Base-by-base conservation (phyloP, 2,329 filamentous ascomycete species). In the Akanthomyces dipterigenus region DNA sequence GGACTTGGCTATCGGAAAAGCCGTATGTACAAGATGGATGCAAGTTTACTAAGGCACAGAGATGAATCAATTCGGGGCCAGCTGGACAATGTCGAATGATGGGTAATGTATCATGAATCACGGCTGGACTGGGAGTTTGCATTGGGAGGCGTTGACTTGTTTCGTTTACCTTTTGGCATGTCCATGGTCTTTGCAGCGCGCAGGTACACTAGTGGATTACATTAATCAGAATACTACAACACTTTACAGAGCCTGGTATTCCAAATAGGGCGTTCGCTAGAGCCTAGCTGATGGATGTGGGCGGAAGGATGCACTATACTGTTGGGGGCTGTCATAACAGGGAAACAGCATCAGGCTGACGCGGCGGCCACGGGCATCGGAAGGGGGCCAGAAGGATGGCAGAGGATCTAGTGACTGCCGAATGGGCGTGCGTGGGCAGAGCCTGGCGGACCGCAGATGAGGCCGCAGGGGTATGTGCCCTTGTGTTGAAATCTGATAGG, bases 301-400 rank as follows among this genome's bases (percentile, higher is more conserved):
- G 55, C 31, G 43, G 45, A 57, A 49, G 55, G 55, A 57, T 57
- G 43, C 43, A 36, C 28, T 48, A 36, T 48, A n/a, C 54, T 49
- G n/a, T 57, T 57, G 43, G 43, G 55, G 55, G 55, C 55, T 45
- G 26, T n/a, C 20, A 26, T 20, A 5, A 14, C 16, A 22, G 24
- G 12, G 31, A 57, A 49, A 48, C 22, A n/a, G 55, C 11, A 49
- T 31, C 20, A 48, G 43, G 55, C 43, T 48, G 51, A 24, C 22
- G 36, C 20, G 4, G 22, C 26, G n/a, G 26, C 20, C 5, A 8
- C 16, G 36, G 6, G 31, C 20, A 51, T 38, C 36, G 20, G 12
- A 28, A 7, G 38, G 42, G 24, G 42, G n/a, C 8, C 28, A 28
- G 43, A 14, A 49, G 20, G 22, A 28, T 57, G 55, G 43, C 11